Conservation (phyloP, 202 grass and related monocot genomes). For the Schoenoplectus tabernaemontani region DNA sequence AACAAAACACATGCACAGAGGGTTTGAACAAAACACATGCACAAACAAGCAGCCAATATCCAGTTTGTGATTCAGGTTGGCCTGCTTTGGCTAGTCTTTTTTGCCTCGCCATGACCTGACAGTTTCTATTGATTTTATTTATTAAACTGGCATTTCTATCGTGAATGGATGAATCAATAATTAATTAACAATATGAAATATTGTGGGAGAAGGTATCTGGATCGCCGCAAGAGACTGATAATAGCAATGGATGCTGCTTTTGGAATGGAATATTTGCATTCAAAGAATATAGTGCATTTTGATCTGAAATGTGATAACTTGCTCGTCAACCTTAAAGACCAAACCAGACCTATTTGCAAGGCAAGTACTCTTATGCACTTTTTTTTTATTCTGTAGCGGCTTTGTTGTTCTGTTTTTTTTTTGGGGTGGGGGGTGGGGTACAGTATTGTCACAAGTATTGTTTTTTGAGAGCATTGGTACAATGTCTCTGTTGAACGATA, state of each 20-base stretch:
- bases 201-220: constrained; percentile 52
- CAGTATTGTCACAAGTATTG: background rate
- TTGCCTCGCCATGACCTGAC: background rate
- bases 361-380: constrained; percentile 26
- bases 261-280: constrained; percentile 93
- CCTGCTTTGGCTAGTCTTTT: background rate
- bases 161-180: background rate
- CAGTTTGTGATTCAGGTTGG: background rate
- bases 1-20: background rate
- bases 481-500: background rate
- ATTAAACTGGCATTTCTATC: background rate
- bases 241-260: constrained; percentile 95
- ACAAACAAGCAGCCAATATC: background rate
- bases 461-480: background rate
- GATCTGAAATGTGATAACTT: constrained; percentile 96
- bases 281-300: constrained; percentile 92
- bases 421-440: too few relatives aligned
- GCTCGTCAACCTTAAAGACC: constrained; percentile 94
- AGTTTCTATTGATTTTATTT: background rate
- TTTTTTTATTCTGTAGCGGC: background rate
- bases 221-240: constrained; percentile 77
- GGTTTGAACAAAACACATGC: background rate
- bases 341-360: constrained; percentile 89
- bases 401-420: background rate
- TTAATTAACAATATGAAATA: constrained; percentile 8